These are phyloP conservation scores for Yamagishiella unicocca DNA, from an alignment of 139 green algal genomes.

Conservation along the genomic window DNA sequence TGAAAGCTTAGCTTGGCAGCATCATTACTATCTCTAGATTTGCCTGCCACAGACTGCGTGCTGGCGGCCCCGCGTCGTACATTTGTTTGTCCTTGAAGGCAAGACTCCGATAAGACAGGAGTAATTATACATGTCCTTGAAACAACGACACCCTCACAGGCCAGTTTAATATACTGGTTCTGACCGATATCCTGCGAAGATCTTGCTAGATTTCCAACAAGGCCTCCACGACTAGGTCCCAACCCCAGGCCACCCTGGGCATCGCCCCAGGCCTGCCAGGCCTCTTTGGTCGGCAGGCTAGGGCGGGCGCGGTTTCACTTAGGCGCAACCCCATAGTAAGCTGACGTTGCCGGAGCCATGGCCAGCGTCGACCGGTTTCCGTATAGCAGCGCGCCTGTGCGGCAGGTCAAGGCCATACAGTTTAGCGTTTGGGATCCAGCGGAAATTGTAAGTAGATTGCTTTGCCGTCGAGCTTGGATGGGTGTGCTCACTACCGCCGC, in stretches of 20 bases:
- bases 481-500: neutral
- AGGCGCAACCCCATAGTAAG: neutral
- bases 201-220: neutral
- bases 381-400: conserved; percentile 78
- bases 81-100: too few relatives aligned
- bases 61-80: too few relatives aligned
- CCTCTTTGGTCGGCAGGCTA: conserved; percentile 24
- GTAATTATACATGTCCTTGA: too few relatives aligned
- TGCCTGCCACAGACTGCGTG: too few relatives aligned
- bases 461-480: neutral
- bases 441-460: conserved; percentile 89
- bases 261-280: conserved; percentile 4
- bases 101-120: too few relatives aligned
- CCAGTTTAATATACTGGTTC: too few relatives aligned
- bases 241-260: neutral
- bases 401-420: conserved; percentile 92
- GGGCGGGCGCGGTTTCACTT: neutral
- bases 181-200: neutral
- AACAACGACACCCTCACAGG: too few relatives aligned
- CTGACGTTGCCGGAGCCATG: conserved; percentile 7
- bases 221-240: neutral
- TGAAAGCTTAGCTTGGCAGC: too few relatives aligned
- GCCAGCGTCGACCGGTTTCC: conserved; percentile 80
- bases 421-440: conserved; percentile 97
- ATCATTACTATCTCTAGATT: too few relatives aligned